A percentile compares a stretch with the other conserved stretches of the same genome.
Conservation (phyloP, 148 eudicot species). For the Drosera capensis region DNA sequence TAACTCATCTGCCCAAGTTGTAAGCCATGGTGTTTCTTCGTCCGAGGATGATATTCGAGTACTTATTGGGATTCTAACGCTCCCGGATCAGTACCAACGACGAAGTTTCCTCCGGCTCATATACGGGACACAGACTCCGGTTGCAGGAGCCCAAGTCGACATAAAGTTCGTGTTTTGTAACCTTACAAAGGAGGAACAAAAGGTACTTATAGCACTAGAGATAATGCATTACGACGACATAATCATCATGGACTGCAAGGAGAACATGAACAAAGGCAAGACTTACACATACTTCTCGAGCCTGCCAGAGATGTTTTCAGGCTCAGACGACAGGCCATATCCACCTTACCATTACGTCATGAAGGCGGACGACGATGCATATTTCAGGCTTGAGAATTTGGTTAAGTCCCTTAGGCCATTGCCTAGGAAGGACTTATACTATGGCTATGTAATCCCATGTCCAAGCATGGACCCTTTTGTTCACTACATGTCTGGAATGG, state of each 20-base stretch:
- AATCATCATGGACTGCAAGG: conserved; percentile 63
- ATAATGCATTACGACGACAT: conserved; percentile 71
- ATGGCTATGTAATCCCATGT: conserved; percentile 84
- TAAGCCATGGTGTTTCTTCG: background rate
- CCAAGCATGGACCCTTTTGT: conserved; percentile 74
- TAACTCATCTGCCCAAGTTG: conserved; percentile 1
- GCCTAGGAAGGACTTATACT: conserved; percentile 73
- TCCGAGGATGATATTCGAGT: conserved; percentile 31
- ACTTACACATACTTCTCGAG: conserved; percentile 78
- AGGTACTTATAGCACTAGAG: conserved; percentile 59
- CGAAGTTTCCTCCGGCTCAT: conserved; percentile 73
- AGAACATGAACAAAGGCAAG: conserved; percentile 88
- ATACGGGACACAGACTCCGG: conserved; percentile 49
- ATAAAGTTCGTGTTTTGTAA: conserved; percentile 81
- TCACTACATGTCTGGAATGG: conserved; percentile 92
- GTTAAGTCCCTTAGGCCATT: conserved; percentile 55
- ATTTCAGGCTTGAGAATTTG: conserved; percentile 40
- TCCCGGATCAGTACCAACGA: conserved; percentile 69
- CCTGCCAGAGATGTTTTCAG: conserved; percentile 43
- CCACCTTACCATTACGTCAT: conserved; percentile 81
- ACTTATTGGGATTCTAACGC: conserved; percentile 64
- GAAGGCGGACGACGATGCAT: conserved; percentile 77
- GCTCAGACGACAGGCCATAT: conserved; percentile 10
- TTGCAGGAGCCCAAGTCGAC: conserved; percentile 36
- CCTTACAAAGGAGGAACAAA: conserved; percentile 79